Evolutionary conservation across 1,284 basidiomycete genomes (phyloP).

Genomic region (Cystobasidium slooffiae): DNA sequence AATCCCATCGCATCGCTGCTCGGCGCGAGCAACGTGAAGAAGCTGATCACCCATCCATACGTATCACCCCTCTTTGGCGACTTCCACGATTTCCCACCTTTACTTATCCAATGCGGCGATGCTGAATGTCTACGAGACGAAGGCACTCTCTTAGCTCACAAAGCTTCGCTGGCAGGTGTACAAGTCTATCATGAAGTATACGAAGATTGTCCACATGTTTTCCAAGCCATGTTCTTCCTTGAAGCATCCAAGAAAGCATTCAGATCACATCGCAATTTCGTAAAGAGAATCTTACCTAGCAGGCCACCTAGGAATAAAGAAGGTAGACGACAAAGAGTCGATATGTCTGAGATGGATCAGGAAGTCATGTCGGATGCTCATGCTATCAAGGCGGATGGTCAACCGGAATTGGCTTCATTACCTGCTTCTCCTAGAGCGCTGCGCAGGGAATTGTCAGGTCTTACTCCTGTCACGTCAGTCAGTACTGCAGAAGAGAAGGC

Average conservation of each 20-base stretch:
- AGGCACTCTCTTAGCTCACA: constrained; percentile 89
- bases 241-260: constrained; percentile 74
- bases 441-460: constrained; percentile 47
- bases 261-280: constrained; percentile 73
- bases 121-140: constrained; percentile 93
- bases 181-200: constrained; percentile 89
- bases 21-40: constrained; percentile 74
- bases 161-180: constrained; percentile 85
- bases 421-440: constrained; percentile 32
- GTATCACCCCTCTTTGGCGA: constrained; percentile 95
- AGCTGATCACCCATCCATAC: constrained; percentile 92
- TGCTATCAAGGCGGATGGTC: constrained; percentile 42
- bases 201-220: constrained; percentile 78
- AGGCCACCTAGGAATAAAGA: background rate
- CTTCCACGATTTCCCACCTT: constrained; percentile 80
- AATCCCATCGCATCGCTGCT: constrained; percentile 93
- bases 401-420: constrained; percentile 53
- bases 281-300: constrained; percentile 55
- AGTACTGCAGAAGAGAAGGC: constrained; percentile 9
- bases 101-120: constrained; percentile 92
- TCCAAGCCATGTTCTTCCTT: constrained; percentile 85
- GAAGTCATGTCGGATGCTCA: constrained; percentile 46
- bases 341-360: constrained; percentile 31
- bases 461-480: constrained; percentile 45
- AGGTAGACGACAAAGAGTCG: constrained; percentile 17